Base-by-base conservation (phyloP, 768 basidiomycete genomes). In the Tricholoma saponaceum region DNA sequence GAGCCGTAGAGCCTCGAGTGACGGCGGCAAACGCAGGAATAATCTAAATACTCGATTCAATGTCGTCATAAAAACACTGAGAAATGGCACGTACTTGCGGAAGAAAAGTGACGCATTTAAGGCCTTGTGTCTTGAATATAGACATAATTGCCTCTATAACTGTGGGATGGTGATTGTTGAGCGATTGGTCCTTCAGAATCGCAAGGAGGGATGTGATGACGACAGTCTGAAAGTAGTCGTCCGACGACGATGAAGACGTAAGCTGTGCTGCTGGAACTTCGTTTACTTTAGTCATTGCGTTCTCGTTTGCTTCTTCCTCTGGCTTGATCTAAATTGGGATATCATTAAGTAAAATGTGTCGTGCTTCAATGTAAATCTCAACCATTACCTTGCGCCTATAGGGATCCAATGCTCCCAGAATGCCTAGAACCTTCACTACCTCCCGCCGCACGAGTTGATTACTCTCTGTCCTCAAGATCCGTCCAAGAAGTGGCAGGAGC, bases 91-190 rank as follows among this genome's bases (percentile, higher is more conserved):
- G 52, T 67, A 94, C 93, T 79, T 97, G 95, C 41, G 96, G 92
- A 23, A 99, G 74, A 74, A 98, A 98, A 2, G 91, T 84, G 18
- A 96, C 95, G 70, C 94, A 97, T 79, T 95, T 95, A 67, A 98
- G 75, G 13, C 96, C 95, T 67, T 98, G 95, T 0, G 95, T 97
- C 72, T 95, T 95, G 82, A 98, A 99, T 59, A 99, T 98, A 47
- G 93, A 89, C 93, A 98, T 98, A 64, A 99, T 90, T 1, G 95
- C 95, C 69, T 98, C 95, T 56, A 98, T 95, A 47, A 95, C 96
- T 22, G 87, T 90, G 66, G 97, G 90, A 65, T 98, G 95, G 64
- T 92, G 88, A 55, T 79, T 86, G 65, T 83, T 89, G 59, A 97
- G 79, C 1, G 94, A 86, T 54, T 91, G 87, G 69, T 99, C 97